Base-by-base conservation (phyloP, 805 yeast genomes). In the Teunomyces atbi region DNA sequence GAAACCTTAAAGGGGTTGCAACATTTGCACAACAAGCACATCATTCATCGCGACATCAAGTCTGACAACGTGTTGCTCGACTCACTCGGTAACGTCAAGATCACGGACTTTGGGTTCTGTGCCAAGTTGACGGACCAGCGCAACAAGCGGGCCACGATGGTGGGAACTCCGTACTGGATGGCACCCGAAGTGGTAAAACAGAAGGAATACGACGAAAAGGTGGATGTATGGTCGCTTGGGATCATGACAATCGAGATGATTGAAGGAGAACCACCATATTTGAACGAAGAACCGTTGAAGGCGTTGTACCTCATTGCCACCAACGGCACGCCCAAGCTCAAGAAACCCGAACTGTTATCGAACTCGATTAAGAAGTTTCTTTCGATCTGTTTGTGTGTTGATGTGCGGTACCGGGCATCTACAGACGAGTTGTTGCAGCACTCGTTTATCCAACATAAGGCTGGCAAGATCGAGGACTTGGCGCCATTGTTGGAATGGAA, bases 1-100 rank as follows among this genome's bases (percentile, higher is more conserved):
- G 99, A 94, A 63, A 89, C 97, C 0, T 79, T 91, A 20, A 83
- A 84, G 64, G 99, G 99, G 5, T 77, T 94, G 55, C 89, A 89
- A 62, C 95, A 89, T 66, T 75, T 94, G 61, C 99, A 94, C 65
- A 82, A 83, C 51, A 92, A 90, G 64, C 89, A 89, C 59, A 89
- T 94, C 51, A 94, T 94, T 55, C 99, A 94, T 52, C 59, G 77
- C 47, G 77, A 73, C 53, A 73, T 73, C 46, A 73, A 73, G 53
- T 70, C 76, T 10, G 77, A 73, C 48, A 73, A 73, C 48, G 76
- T 73, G 16, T 68, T 73, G 56, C 64, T 73, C 36, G 74, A 71
- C 49, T 68, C 74, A 2, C 60, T 52, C 34, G 77, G 77, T 7
- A 64, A 71, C 44, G 76, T 73, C 30, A 73, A 73, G 52, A 73